A percentile compares a stretch with the other conserved stretches of the same genome.
Conservation (phyloP, 352 stramenopile genomes). For the Pythium volutum region DNA sequence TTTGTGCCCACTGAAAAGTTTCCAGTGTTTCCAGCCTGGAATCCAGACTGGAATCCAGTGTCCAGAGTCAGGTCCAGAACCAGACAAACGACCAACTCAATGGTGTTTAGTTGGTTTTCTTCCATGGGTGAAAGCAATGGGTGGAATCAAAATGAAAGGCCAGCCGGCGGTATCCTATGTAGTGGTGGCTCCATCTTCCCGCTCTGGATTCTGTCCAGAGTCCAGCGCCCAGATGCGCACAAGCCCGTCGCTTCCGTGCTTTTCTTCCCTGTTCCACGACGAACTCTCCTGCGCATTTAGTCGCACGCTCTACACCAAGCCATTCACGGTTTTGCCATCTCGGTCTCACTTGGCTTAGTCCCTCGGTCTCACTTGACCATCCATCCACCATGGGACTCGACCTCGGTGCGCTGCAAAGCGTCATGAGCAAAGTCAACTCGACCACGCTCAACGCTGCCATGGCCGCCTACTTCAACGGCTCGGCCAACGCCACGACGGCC, state of each 20-base stretch:
- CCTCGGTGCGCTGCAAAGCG: conserved; percentile 6
- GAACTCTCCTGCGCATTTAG: neutral
- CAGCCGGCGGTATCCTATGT: neutral
- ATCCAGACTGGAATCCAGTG: too few species aligned
- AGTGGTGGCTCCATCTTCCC: neutral
- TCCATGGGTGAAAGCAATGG: neutral
- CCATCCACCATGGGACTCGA: conserved; percentile 1
- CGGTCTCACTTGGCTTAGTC: neutral
- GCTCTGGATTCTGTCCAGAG: neutral
- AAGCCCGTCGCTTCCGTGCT: neutral
- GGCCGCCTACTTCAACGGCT: conserved; percentile 12
- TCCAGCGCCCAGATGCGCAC: neutral
- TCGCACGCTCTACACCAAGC: neutral
- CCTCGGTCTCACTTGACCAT: neutral
- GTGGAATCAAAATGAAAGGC: neutral
- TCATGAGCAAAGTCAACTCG: conserved; percentile 13
- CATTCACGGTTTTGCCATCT: neutral
- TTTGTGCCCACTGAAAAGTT: too few species aligned
- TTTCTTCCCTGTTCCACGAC: neutral
- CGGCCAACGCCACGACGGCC: conserved; percentile 2
- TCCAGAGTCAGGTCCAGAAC: too few species aligned
- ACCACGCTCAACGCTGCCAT: conserved; percentile 6
- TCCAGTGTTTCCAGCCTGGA: neutral
- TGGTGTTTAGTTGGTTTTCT: neutral
- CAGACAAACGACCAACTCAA: neutral